Evolutionary conservation across 192 early-diverging fungal genomes (phyloP).

Genomic region (Coemansia sp.): DNA sequence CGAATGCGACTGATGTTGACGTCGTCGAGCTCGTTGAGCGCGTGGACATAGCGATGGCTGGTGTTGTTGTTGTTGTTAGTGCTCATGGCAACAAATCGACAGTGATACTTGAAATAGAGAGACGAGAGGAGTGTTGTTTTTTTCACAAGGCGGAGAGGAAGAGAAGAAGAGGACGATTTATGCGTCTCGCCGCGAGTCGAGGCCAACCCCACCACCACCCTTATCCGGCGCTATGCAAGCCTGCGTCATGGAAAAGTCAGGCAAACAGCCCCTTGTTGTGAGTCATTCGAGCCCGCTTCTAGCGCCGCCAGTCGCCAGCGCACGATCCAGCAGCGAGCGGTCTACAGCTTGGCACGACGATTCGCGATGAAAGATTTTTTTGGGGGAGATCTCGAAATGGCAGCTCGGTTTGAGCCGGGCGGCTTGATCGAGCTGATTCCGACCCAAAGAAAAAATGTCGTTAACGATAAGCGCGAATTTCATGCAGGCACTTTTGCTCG

Average conservation of each 20-base stretch:
- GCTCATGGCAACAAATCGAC: slow-evolving; percentile 32
- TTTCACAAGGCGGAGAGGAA: too few species aligned
- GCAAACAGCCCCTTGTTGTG: background rate
- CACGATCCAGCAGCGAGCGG: too few species aligned
- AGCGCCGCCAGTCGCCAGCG: too few species aligned
- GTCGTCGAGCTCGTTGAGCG: slow-evolving; percentile 94
- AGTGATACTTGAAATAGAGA: background rate
- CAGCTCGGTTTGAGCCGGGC: slow-evolving; percentile 1
- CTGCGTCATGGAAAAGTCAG: background rate
- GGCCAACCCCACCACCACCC: background rate
- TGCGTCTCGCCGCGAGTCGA: background rate
- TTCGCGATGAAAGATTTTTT: background rate
- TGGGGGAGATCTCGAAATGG: background rate
- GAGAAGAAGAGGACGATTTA: background rate
- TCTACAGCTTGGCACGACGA: too few species aligned
- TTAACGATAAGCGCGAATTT: slow-evolving; percentile 7
- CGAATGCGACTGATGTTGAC: slow-evolving; percentile 81
- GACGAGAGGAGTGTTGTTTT: too few species aligned
- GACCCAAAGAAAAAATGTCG: background rate
- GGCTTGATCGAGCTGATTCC: slow-evolving; percentile 3
- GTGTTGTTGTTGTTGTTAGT: slow-evolving; percentile 12
- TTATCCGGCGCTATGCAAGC: background rate
- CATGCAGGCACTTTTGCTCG: background rate
- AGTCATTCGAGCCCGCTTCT: too few species aligned
- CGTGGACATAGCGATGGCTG: slow-evolving; percentile 52